phyloP scores from a whole-genome alignment of 305 asterid species.

The Rubia balearica region DNA sequence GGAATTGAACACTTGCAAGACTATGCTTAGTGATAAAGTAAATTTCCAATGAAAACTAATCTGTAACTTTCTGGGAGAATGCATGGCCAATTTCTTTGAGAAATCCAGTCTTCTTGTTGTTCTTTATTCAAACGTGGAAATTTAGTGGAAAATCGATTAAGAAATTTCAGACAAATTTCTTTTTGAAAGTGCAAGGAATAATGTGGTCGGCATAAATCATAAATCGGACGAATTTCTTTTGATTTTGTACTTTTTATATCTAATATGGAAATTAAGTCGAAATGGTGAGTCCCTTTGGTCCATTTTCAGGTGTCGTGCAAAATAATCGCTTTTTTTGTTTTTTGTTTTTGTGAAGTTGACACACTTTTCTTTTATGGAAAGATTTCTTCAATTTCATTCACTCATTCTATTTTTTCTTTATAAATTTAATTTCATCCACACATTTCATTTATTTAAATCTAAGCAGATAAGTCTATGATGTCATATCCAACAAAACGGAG shows the following conservation, averaged over 20 bases:
- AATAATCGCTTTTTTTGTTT: too few relatives aligned
- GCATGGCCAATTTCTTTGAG: background rate
- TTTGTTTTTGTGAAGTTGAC: too few relatives aligned
- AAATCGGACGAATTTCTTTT: background rate
- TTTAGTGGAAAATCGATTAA: background rate
- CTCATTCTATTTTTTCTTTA: too few relatives aligned
- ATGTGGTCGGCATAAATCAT: background rate
- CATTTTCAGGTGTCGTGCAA: conserved; percentile 2
- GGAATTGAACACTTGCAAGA: background rate
- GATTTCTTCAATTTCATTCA: too few relatives aligned
- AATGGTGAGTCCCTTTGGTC: background rate
- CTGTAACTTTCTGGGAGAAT: background rate
- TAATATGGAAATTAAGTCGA: background rate
- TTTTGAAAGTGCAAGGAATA: background rate
- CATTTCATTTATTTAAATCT: too few relatives aligned
- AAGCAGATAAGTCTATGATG: too few relatives aligned
- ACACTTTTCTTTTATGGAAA: too few relatives aligned
- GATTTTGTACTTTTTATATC: background rate
- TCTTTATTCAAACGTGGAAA: background rate
- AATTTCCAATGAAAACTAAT: background rate
- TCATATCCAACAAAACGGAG: too few relatives aligned
- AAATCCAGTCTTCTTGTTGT: background rate
- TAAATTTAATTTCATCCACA: too few relatives aligned
- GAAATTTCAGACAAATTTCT: background rate
- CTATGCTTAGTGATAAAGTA: background rate